Base-by-base conservation (phyloP, 768 basidiomycete genomes). In the Steccherinum ochraceum region DNA sequence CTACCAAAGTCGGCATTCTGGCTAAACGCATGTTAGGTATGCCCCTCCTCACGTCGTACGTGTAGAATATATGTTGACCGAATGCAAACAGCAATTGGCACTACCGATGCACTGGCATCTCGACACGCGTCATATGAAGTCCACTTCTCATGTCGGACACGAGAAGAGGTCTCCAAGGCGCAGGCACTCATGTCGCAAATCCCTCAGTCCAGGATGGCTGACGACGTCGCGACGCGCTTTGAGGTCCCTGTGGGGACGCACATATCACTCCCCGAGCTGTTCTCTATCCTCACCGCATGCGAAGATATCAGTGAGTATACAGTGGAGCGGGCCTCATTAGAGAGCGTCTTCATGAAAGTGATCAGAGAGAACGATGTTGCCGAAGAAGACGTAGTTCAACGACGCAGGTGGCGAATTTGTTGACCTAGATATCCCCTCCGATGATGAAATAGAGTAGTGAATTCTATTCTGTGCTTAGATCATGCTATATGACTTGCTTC, bases 121-220 rank as follows among this genome's bases (percentile, higher is more conserved):
- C 81, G 85, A 18, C 84, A 89, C 60, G 80, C 82, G 5, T 79
- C 75, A 1, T 90, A 91, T 63, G 86, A 89, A 58, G 80, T 89
- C 18, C 87, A 89, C 62, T 83, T 90, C 61, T 76, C 78, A 1
- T 83, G 81, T 54, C 79, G 78, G 1, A 81, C 78, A 0, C 73
- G 82, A 7, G 81, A 83, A 49, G 84, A 86, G 39, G 68, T 79
- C 13, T 57, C 64, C 4, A 73, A 71, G 52, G 83, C 84, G 4
- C 81, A 81, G 42, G 64, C 71, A 2, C 67, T 86, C 39, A 85
- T 87, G 83, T 58, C 78, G 4, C 72, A 65, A 3, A 78, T 80
- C 55, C 84, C 85, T 2, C 81, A 81, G 5, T 75, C 83, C 13
- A 73, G 78, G 3, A 77, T 80, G 69, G 81, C 80, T 3, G 83